Conservation (phyloP, 2,329 filamentous ascomycete species). For the Neospermospora avenae region DNA sequence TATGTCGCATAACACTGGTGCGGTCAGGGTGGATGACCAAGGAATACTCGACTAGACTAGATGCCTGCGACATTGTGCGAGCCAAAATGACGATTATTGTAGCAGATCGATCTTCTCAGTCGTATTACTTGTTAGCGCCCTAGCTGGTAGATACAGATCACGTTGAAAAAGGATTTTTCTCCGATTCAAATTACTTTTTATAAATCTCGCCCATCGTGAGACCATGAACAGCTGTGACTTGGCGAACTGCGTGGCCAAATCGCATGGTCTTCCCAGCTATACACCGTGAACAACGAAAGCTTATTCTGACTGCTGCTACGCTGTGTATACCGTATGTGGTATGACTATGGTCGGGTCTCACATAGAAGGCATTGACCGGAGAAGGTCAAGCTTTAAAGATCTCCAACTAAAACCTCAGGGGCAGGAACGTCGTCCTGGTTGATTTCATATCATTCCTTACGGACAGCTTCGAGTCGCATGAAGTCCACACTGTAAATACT, state of each 20-base stretch:
- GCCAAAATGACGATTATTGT: background rate
- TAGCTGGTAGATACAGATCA: background rate
- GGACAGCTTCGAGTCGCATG: background rate
- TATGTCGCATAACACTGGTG: background rate
- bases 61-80: background rate
- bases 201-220: too few species aligned
- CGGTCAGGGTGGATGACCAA: background rate
- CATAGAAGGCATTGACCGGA: constrained; percentile 3
- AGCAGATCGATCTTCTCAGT: background rate
- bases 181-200: too few species aligned
- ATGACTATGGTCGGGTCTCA: background rate
- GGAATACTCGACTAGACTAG: background rate
- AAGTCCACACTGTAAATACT: background rate
- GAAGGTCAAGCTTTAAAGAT: background rate
- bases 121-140: background rate
- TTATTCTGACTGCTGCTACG: background rate
- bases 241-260: background rate
- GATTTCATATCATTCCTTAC: background rate
- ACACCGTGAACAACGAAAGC: background rate
- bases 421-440: background rate
- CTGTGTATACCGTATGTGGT: background rate
- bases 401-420: background rate
- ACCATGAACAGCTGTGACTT: too few species aligned
- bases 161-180: background rate
- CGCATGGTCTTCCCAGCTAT: background rate